Evolutionary conservation across 495 filamentous ascomycete species (phyloP).

Genomic region (Tuber brumale): DNA sequence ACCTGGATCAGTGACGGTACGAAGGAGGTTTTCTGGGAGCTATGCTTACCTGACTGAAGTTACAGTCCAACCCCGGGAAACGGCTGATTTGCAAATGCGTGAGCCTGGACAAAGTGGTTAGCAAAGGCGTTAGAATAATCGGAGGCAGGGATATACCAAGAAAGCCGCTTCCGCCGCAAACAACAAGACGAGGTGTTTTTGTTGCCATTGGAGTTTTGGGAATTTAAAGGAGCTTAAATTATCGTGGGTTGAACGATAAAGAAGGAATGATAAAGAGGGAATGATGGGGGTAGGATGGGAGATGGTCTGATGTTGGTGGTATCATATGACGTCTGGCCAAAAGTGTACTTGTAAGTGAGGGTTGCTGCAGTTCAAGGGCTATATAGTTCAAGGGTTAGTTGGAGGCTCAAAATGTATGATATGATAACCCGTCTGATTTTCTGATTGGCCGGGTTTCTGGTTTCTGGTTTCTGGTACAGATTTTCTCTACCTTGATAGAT

Average conservation of each 20-base stretch:
- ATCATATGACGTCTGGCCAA: not conserved
- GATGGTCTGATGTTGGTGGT: not conserved
- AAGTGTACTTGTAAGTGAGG: not conserved
- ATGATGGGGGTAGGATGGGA: not conserved
- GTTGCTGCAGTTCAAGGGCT: not conserved
- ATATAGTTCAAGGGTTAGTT: not conserved
- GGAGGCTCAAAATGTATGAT: not conserved
- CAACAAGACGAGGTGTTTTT: slow-evolving; percentile 54
- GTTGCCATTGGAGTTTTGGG: slow-evolving; percentile 19
- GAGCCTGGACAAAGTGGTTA: slow-evolving; percentile 50
- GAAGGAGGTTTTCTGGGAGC: not conserved
- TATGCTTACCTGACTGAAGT: slow-evolving; percentile 69
- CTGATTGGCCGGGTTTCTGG: not conserved
- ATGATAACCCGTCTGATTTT: not conserved
- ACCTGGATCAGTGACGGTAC: not conserved
- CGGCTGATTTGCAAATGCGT: slow-evolving; percentile 83
- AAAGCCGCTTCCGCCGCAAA: slow-evolving; percentile 94
- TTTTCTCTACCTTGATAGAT: not conserved
- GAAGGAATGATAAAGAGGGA: not conserved
- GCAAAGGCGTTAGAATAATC: slow-evolving; percentile 17
- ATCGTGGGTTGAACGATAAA: not conserved
- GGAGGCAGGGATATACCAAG: slow-evolving; percentile 50
- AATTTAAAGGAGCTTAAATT: not conserved
- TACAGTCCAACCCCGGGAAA: slow-evolving; percentile 75
- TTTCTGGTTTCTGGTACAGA: not conserved